Percentiles rank a stretch among this genome's conserved stretches.
Evolutionary conservation across 345 rosid species (phyloP).

Genomic region (Mercurialis annua): DNA sequence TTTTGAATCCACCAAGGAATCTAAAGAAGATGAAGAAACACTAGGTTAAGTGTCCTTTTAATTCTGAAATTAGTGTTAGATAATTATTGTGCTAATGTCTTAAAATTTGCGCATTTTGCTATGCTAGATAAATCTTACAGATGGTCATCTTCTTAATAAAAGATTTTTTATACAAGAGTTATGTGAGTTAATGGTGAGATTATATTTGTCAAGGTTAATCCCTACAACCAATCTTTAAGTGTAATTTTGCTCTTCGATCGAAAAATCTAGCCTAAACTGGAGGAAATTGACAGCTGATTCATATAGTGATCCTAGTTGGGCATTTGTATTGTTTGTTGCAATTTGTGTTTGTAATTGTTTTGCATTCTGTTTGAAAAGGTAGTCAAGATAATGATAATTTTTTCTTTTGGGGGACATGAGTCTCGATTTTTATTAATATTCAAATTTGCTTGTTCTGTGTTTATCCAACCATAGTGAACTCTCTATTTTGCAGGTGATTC

Average conservation of each 20-base stretch:
- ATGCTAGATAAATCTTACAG: not conserved
- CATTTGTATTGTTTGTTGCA: not conserved
- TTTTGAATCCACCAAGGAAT: slow-evolving; percentile 27
- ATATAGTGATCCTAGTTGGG: not conserved
- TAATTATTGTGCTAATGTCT: not conserved
- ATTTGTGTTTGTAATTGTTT: not conserved
- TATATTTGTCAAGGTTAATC: not conserved
- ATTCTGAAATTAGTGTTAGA: not conserved
- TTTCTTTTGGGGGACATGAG: not conserved
- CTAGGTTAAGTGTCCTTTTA: slow-evolving; percentile 32
- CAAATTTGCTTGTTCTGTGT: not conserved
- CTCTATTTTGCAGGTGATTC: slow-evolving; percentile 34
- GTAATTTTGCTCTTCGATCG: not conserved
- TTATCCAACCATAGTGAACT: slow-evolving; percentile 1
- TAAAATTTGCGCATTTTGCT: not conserved
- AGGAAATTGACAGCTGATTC: not conserved
- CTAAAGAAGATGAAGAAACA: slow-evolving; percentile 28
- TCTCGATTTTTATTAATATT: not conserved
- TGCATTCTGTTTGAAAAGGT: not conserved
- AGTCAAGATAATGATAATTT: not conserved
- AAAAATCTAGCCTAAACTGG: not conserved
- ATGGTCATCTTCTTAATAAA: not conserved
- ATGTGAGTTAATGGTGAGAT: not conserved
- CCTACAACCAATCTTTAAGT: not conserved
- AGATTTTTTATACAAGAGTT: not conserved